phyloP scores from a whole-genome alignment of 768 basidiomycete genomes.

The Macrolepiota albuminosa region DNA sequence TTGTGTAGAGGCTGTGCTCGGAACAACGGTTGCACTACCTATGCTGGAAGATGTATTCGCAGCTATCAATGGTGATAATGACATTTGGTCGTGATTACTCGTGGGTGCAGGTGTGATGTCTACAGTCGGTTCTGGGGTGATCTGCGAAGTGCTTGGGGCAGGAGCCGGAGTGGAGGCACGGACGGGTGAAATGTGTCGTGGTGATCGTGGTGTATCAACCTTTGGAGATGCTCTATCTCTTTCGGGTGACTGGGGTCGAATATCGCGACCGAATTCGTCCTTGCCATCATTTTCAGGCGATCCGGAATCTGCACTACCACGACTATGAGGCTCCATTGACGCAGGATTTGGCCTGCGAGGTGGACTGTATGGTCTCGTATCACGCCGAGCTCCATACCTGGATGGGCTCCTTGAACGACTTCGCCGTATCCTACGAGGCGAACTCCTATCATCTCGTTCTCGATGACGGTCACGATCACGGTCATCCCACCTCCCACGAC shows the following conservation, averaged over 20 bases:
- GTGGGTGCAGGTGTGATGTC: constrained; percentile 36
- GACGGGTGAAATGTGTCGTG: constrained; percentile 16
- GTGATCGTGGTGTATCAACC: constrained; percentile 17
- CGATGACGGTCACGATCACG: constrained; percentile 51
- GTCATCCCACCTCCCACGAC: constrained; percentile 53
- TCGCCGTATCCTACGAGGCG: constrained; percentile 39
- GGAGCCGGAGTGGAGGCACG: constrained; percentile 15
- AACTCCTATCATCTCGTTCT: constrained; percentile 40
- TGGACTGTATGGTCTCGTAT: constrained; percentile 56
- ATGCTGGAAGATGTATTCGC: constrained; percentile 53
- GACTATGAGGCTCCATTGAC: constrained; percentile 18
- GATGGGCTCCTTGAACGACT: constrained; percentile 77
- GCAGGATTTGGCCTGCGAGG: constrained; percentile 41
- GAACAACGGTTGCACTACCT: constrained; percentile 34
- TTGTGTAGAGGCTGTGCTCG: constrained; percentile 29
- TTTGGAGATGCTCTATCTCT: constrained; percentile 23
- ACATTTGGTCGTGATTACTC: constrained; percentile 43
- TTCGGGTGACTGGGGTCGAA: constrained; percentile 52
- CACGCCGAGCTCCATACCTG: constrained; percentile 47
- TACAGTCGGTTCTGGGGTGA: constrained; percentile 30
- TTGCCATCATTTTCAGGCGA: constrained; percentile 41
- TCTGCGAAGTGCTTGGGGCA: neutral
- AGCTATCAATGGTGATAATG: constrained; percentile 47
- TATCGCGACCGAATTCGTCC: constrained; percentile 86
- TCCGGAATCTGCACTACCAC: constrained; percentile 18